A percentile compares a stretch with the other conserved stretches of the same genome.
These are phyloP conservation scores for Cladosporium phlei DNA, from an alignment of 2,329 filamentous ascomycete genomes.

Conservation along the genomic window DNA sequence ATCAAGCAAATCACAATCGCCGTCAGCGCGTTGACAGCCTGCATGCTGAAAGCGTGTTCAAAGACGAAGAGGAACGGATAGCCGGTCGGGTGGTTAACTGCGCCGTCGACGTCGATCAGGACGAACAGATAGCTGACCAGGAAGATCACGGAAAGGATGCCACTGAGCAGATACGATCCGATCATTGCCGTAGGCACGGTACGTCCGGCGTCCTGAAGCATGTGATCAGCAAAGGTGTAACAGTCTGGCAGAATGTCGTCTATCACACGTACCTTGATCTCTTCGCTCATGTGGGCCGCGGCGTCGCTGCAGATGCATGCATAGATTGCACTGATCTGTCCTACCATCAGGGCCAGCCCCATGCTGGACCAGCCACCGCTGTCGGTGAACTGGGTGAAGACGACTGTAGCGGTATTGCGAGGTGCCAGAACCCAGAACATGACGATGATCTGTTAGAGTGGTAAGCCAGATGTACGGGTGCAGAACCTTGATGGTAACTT, in stretches of 20 bases:
- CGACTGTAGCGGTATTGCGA: slow-evolving; percentile 20
- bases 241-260: neutral
- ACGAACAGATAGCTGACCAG: slow-evolving; percentile 28
- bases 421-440: slow-evolving; percentile 34
- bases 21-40: slow-evolving; percentile 19
- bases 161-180: slow-evolving; percentile 16
- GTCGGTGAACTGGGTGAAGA: slow-evolving; percentile 37
- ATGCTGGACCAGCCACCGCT: slow-evolving; percentile 36
- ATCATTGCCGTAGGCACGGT: slow-evolving; percentile 19
- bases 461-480: neutral
- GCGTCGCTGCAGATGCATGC: slow-evolving; percentile 24
- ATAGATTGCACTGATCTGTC: slow-evolving; percentile 29
- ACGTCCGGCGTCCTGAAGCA: slow-evolving; percentile 14
- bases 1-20: slow-evolving; percentile 24
- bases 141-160: slow-evolving; percentile 5
- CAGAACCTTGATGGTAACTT: slow-evolving; percentile 9
- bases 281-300: slow-evolving; percentile 32
- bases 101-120: slow-evolving; percentile 27
- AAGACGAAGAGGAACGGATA: slow-evolving; percentile 37
- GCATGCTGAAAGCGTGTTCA: slow-evolving; percentile 30
- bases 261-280: slow-evolving; percentile 18
- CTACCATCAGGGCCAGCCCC: slow-evolving; percentile 30
- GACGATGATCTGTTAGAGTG: slow-evolving; percentile 26
- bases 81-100: slow-evolving; percentile 25
- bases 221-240: neutral